Conservation (phyloP, 352 stramenopile species). For the Albugo laibachii region DNA sequence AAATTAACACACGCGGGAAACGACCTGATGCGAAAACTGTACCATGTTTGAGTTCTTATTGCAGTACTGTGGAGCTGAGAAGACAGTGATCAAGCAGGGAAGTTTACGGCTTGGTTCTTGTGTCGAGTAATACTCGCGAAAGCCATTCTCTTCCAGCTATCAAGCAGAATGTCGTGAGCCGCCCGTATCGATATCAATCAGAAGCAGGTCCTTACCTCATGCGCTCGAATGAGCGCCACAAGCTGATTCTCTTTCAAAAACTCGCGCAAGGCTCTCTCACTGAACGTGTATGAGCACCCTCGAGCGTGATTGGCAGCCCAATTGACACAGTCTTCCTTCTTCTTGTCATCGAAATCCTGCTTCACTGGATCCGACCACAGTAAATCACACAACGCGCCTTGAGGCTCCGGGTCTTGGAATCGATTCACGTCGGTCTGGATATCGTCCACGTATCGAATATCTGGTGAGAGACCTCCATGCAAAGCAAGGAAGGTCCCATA, state of each 20-base stretch:
- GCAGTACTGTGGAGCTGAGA: constrained; percentile 72
- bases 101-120: constrained; percentile 8
- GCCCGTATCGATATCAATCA: neutral
- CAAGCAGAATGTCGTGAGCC: neutral
- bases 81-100: constrained; percentile 52
- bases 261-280: constrained; percentile 28
- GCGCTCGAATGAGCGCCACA: constrained; percentile 48
- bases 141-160: constrained; percentile 47
- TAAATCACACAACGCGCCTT: constrained; percentile 94
- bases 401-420: constrained; percentile 59
- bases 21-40: neutral
- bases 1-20: neutral
- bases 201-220: constrained; percentile 20
- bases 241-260: constrained; percentile 51
- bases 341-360: constrained; percentile 13
- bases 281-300: constrained; percentile 71
- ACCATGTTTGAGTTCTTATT: constrained; percentile 62
- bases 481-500: constrained; percentile 45
- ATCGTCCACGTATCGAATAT: constrained; percentile 44
- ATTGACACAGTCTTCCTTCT: constrained; percentile 4
- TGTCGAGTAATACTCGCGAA: constrained; percentile 42
- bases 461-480: constrained; percentile 52
- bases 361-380: constrained; percentile 99
- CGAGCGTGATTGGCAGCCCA: constrained; percentile 47
- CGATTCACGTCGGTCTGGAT: constrained; percentile 55